Evolutionary conservation across 352 stramenopile species (phyloP).

Genomic region (Pythium chondricola): DNA sequence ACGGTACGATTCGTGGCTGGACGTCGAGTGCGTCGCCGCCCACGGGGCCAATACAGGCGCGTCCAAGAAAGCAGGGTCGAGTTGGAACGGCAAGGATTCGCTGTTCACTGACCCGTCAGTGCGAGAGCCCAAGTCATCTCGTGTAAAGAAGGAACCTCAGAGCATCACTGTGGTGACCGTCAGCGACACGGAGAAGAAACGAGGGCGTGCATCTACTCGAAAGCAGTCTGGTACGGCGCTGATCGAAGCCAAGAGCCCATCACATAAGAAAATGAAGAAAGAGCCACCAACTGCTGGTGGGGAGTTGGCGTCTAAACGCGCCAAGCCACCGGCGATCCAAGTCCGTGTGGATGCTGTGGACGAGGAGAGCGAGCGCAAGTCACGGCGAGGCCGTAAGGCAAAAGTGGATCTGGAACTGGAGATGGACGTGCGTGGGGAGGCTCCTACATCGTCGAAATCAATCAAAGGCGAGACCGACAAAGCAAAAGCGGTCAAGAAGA

Average conservation of each 20-base stretch:
- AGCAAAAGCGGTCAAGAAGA: too few species aligned
- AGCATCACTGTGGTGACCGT: too few species aligned
- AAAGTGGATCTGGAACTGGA: slow-evolving; percentile 56
- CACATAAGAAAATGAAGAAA: too few species aligned
- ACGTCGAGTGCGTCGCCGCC: slow-evolving; percentile 30
- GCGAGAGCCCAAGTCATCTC: background rate
- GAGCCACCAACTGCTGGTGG: too few species aligned
- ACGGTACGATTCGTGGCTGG: slow-evolving; percentile 61
- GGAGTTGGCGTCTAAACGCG: background rate
- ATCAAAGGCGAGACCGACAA: too few species aligned
- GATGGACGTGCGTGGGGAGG: slow-evolving; percentile 28
- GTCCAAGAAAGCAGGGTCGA: slow-evolving; percentile 22
- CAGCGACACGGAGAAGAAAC: too few species aligned
- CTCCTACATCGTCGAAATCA: too few species aligned
- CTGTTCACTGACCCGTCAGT: slow-evolving; percentile 11
- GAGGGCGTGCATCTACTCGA: too few species aligned
- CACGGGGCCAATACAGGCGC: slow-evolving; percentile 42
- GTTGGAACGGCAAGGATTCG: slow-evolving; percentile 44
- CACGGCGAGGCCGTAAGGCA: slow-evolving; percentile 19
- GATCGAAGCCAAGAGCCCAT: too few species aligned
- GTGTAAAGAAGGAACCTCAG: background rate
- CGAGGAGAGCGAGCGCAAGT: slow-evolving; percentile 41
- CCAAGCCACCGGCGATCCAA: slow-evolving; percentile 17
- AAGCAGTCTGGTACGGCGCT: too few species aligned
- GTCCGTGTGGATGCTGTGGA: slow-evolving; percentile 44